Evolutionary conservation across 2,329 filamentous ascomycete species (phyloP).

Genomic region (Epichloe brachyelytri): DNA sequence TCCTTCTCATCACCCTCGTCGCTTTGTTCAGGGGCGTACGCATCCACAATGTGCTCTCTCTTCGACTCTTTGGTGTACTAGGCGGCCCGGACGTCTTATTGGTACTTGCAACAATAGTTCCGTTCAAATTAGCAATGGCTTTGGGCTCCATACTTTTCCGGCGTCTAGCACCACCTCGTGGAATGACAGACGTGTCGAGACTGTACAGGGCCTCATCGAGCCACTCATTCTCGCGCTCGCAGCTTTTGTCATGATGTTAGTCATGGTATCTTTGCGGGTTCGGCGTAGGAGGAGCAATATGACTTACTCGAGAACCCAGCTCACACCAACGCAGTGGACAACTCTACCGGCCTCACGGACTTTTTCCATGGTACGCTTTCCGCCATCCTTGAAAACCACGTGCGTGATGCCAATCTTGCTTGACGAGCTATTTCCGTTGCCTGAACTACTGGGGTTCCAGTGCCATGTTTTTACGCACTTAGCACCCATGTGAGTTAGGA

Average conservation of each 20-base stretch:
- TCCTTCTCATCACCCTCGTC: conserved; percentile 25
- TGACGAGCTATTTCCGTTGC: conserved; percentile 22
- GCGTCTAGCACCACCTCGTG: conserved; percentile 57
- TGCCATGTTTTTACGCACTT: conserved; percentile 63
- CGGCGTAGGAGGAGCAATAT: conserved; percentile 23
- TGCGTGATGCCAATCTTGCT: conserved; percentile 67
- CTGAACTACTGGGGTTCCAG: conserved; percentile 46
- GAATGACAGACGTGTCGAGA: conserved; percentile 53
- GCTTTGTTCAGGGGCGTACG: conserved; percentile 36
- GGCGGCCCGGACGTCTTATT: conserved; percentile 27
- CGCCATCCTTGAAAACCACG: conserved; percentile 81
- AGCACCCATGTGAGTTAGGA: conserved; percentile 71
- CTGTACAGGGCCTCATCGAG: conserved; percentile 58
- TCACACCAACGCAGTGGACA: conserved; percentile 76
- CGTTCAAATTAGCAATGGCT: conserved; percentile 55
- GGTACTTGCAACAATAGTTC: conserved; percentile 40
- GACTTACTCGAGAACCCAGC: conserved; percentile 83
- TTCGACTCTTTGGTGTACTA: conserved; percentile 36
- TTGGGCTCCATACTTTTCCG: conserved; percentile 74
- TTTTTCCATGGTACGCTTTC: conserved; percentile 68
- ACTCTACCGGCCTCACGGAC: conserved; percentile 58
- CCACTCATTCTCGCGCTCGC: conserved; percentile 65
- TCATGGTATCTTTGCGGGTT: conserved; percentile 20
- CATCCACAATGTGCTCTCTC: conserved; percentile 43
- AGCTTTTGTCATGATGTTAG: conserved; percentile 25